Percentiles rank a stretch among this genome's conserved stretches.
Evolutionary conservation across 768 basidiomycete species (phyloP).

Genomic region (Cystobasidiopsis lactophilus): DNA sequence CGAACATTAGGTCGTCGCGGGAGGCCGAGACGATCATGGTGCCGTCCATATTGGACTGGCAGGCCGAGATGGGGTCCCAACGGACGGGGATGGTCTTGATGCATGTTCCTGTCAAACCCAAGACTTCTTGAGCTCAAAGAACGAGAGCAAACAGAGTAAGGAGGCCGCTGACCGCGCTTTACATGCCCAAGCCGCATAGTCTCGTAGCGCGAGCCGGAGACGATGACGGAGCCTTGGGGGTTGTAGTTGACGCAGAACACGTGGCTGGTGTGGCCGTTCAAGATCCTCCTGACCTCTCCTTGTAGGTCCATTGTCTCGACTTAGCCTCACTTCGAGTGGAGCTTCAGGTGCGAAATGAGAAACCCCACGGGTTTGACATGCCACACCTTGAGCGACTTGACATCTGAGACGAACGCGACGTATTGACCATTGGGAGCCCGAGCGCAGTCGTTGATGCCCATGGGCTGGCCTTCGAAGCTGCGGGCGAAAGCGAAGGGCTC

Average conservation of each 20-base stretch:
- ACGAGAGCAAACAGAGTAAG: background rate
- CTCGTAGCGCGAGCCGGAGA: slow-evolving; percentile 87
- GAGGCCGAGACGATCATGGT: slow-evolving; percentile 83
- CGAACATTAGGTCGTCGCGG: slow-evolving; percentile 92
- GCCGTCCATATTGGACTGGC: slow-evolving; percentile 83
- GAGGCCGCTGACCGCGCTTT: slow-evolving; percentile 40
- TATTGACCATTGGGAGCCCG: slow-evolving; percentile 67
- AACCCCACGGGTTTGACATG: slow-evolving; percentile 37
- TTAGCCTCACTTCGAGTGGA: background rate
- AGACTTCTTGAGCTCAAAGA: too few species aligned
- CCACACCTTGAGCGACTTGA: slow-evolving; percentile 74
- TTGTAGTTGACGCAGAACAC: slow-evolving; percentile 88
- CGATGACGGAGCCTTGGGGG: slow-evolving; percentile 69
- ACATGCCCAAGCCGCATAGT: slow-evolving; percentile 95
- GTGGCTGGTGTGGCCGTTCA: slow-evolving; percentile 75
- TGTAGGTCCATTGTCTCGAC: too few species aligned
- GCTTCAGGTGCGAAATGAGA: background rate
- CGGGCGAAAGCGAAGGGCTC: slow-evolving; percentile 18
- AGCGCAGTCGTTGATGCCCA: slow-evolving; percentile 74
- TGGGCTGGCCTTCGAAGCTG: slow-evolving; percentile 49
- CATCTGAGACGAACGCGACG: slow-evolving; percentile 81
- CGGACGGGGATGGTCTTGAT: slow-evolving; percentile 79
- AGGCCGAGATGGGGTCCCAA: slow-evolving; percentile 87
- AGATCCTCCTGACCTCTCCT: slow-evolving; percentile 28
- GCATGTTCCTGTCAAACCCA: slow-evolving; percentile 51